Conservation (phyloP, 75 land plant species). For the Picea sitchensis region DNA sequence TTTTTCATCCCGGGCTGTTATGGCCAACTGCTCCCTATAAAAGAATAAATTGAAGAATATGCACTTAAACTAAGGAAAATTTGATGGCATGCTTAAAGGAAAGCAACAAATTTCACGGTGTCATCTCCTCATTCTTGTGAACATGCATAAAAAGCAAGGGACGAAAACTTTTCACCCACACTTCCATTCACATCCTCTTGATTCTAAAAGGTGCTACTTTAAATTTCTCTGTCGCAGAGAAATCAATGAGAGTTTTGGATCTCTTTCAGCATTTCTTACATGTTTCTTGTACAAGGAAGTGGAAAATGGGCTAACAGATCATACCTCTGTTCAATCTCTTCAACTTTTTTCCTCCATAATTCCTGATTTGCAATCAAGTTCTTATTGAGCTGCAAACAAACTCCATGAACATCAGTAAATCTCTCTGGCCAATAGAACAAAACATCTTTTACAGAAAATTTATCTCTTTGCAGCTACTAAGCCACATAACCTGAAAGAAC, state of each 20-base stretch:
- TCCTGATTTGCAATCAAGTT: constrained; percentile 78
- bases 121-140: neutral
- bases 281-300: too few species aligned
- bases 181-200: neutral
- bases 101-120: constrained; percentile 1
- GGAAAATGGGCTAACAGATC: constrained; percentile 7
- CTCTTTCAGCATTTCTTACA: neutral
- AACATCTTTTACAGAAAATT: neutral
- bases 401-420: neutral
- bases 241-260: neutral
- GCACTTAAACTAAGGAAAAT: neutral
- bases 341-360: constrained; percentile 59
- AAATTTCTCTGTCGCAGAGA: neutral
- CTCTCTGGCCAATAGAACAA: constrained; percentile 2
- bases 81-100: neutral
- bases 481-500: neutral
- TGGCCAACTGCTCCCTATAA: constrained; percentile 46
- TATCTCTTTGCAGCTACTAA: neutral
- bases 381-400: constrained; percentile 65
- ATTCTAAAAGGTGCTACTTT: too few species aligned
- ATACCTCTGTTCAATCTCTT: constrained; percentile 76
- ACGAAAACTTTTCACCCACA: neutral
- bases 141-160: neutral
- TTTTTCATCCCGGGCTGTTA: constrained; percentile 57
- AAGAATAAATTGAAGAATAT: neutral